Evolutionary conservation across 2,329 filamentous ascomycete genomes (phyloP), one percentile per base, ranked within the genome.

Genomic region (Exophiala sideris): DNA sequence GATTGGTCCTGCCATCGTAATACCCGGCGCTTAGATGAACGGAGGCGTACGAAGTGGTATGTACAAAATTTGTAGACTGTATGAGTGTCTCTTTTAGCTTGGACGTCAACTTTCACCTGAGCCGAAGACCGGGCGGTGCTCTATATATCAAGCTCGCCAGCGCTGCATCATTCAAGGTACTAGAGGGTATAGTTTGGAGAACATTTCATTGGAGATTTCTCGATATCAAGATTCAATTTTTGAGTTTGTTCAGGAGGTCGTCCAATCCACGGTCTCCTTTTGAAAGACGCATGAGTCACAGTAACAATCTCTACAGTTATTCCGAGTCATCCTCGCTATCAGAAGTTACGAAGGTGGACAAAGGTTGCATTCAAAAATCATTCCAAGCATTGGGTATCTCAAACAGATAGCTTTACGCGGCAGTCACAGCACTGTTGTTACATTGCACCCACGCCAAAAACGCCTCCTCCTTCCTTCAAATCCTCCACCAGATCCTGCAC

Each of bases 401-500:
- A n/a, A 38, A 38, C 12, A 38, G 35, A 16, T 38, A 38, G 5
- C 35, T 38, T 38, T 38, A n/a, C 16, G 35, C 16, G 20, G 35
- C 11, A 12, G 24, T 14, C 16, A 8, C 41, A n/a, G 9, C 21
- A 18, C 14, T 48, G 39, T 54, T 36, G 32, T 46, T 49, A 59
- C 34, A 56, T 54, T 4, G 12, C 54, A 21, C 52, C 51, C 6
- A 56, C 54, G n/a, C 57, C 57, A 42, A 60, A 60, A n/a, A 60
- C 50, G 35, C 61, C 62, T 9, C 60, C 58, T 10, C 60, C 60
- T 68, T 89, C 89, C 61, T 86, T 84, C 64, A 96, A 73, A 70
- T 96, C 90, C 68, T 88, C 84, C 50, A 95, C 89, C 56, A 95
- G 78, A 63, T 91, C 89, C 59, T 91, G 88, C 21, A 95, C 89